These are phyloP conservation scores for Myriosclerotinia duriaeana DNA, from an alignment of 2,329 filamentous ascomycete genomes.

Conservation along the genomic window DNA sequence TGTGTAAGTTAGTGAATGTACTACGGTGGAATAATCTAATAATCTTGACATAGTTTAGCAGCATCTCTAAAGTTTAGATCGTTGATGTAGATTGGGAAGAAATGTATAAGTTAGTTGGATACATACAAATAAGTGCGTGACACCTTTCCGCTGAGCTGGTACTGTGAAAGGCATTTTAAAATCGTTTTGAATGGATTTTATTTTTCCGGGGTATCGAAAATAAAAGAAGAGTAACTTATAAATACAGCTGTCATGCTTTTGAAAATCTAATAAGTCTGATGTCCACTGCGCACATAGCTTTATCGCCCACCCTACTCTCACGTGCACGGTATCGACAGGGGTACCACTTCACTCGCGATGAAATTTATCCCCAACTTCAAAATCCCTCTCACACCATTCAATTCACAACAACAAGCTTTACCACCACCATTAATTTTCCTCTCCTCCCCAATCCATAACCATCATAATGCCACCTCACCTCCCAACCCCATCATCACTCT, in stretches of 20 bases:
- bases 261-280: too few relatives aligned
- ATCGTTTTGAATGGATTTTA: not conserved
- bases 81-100: not conserved
- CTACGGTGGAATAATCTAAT: not conserved
- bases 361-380: slow-evolving; percentile 16
- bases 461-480: slow-evolving; percentile 28
- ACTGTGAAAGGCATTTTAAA: slow-evolving; percentile 5
- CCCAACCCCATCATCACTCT: slow-evolving; percentile 31
- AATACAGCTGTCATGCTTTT: too few relatives aligned
- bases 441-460: slow-evolving; percentile 5
- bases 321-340: not conserved
- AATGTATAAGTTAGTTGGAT: not conserved
- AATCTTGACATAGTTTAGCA: not conserved
- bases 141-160: slow-evolving; percentile 23
- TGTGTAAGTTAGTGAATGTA: slow-evolving; percentile 22
- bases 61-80: not conserved
- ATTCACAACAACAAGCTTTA: slow-evolving; percentile 8
- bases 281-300: not conserved
- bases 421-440: not conserved
- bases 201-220: not conserved
- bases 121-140: slow-evolving; percentile 30
- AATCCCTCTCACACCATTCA: not conserved
- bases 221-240: not conserved
- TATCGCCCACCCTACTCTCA: not conserved
- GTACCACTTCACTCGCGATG: not conserved